phyloP scores from a whole-genome alignment of 2,329 filamentous ascomycete genomes.

The Penicillium crustosum region DNA sequence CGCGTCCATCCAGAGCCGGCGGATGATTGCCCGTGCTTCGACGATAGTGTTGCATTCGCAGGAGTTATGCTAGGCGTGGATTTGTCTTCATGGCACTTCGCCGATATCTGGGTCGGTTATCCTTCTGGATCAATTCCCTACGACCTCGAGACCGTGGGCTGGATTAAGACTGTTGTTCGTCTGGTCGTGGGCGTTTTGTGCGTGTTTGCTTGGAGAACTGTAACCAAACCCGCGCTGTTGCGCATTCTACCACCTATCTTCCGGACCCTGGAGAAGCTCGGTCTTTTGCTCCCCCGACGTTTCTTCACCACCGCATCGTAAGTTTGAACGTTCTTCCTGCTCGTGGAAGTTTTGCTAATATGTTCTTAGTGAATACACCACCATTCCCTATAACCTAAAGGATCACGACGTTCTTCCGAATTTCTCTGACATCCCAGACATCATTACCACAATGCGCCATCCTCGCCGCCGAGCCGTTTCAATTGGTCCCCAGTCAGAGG shows the following conservation, averaged over 20 bases:
- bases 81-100: constrained; percentile 79
- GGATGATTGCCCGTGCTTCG: constrained; percentile 95
- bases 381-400: constrained; percentile 69
- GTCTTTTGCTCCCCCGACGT: constrained; percentile 76
- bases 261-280: constrained; percentile 75
- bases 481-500: constrained; percentile 90
- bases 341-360: constrained; percentile 2
- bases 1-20: constrained; percentile 93
- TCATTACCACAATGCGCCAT: constrained; percentile 78
- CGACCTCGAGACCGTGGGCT: constrained; percentile 65
- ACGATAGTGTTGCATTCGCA: constrained; percentile 91
- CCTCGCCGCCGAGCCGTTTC: constrained; percentile 78
- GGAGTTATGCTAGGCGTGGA: constrained; percentile 86
- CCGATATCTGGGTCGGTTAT: constrained; percentile 55
- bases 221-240: constrained; percentile 81
- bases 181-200: constrained; percentile 77
- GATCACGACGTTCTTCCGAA: constrained; percentile 88
- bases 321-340: constrained; percentile 28
- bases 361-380: constrained; percentile 68
- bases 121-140: constrained; percentile 64
- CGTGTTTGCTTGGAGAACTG: constrained; percentile 86
- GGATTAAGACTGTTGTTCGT: constrained; percentile 62
- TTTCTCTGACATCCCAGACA: constrained; percentile 79
- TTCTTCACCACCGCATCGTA: constrained; percentile 87
- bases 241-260: constrained; percentile 80